Percentiles rank a stretch among this genome's conserved stretches.
Conservation (phyloP, 2,329 filamentous ascomycete species). For the Plectosphaerella cucumerina region DNA sequence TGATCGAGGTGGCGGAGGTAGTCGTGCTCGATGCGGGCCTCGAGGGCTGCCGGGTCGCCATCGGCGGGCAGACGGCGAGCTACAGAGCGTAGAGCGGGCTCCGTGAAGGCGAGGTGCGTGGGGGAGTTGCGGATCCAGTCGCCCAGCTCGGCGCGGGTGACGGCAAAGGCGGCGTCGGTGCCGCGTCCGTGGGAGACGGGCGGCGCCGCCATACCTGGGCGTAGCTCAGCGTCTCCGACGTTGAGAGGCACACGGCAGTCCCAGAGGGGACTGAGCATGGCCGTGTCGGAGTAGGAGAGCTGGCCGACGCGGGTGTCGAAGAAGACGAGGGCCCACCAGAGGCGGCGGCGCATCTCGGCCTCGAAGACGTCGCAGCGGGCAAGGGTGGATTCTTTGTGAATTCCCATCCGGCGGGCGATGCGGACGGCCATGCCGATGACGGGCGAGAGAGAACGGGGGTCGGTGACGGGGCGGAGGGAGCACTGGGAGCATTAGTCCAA, state of each 20-base stretch:
- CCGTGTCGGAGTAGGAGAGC: conserved; percentile 43
- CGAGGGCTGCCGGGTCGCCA: conserved; percentile 27
- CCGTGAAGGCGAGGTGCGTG: conserved; percentile 29
- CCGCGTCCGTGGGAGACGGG: conserved; percentile 21
- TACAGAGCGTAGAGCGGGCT: conserved; percentile 23
- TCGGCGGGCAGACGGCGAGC: conserved; percentile 16
- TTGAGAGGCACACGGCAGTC: conserved; percentile 47
- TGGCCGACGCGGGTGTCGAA: conserved; percentile 53
- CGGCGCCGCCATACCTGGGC: conserved; percentile 30
- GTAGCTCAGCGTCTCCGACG: conserved; percentile 48
- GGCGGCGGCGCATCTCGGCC: conserved; percentile 53
- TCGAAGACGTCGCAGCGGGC: conserved; percentile 42
- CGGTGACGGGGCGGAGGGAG: conserved; percentile 31
- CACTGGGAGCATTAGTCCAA: conserved; percentile 15
- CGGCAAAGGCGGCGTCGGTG: conserved; percentile 37
- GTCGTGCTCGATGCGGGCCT: conserved; percentile 36
- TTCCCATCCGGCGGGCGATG: conserved; percentile 35
- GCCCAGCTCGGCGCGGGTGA: conserved; percentile 34
- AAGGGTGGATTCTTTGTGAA: conserved; percentile 38
- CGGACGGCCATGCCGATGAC: conserved; percentile 35
- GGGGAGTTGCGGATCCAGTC: conserved; percentile 29
- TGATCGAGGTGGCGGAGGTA: conserved; percentile 38
- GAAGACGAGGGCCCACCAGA: conserved; percentile 62
- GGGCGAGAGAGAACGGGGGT: conserved; percentile 36
- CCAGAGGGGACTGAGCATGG: conserved; percentile 36